Percentiles rank a stretch among this genome's conserved stretches.
phyloP scores from a whole-genome alignment of 2,329 filamentous ascomycete genomes.

The Pyrenophora tritici-repentis region DNA sequence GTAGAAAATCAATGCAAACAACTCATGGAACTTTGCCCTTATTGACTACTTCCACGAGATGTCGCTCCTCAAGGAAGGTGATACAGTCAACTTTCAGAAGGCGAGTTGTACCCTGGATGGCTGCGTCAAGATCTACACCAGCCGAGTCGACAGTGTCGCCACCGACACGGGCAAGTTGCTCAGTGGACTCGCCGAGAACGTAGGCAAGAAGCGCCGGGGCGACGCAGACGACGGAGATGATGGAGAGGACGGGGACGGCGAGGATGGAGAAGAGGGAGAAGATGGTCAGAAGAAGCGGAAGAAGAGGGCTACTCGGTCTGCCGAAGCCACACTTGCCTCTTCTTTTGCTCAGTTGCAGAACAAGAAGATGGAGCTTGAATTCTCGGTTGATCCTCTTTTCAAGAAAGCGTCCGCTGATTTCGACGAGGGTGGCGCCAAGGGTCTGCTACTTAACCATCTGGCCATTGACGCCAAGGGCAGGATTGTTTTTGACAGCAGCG shows the following conservation, averaged over 20 bases:
- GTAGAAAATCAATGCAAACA: conserved; percentile 83
- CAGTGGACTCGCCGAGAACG: conserved; percentile 88
- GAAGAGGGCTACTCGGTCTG: conserved; percentile 81
- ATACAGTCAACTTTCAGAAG: conserved; percentile 98
- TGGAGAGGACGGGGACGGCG: conserved; percentile 68
- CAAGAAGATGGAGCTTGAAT: conserved; percentile 97
- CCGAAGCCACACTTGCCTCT: conserved; percentile 89
- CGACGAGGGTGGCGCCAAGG: conserved; percentile 96
- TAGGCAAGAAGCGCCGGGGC: conserved; percentile 59
- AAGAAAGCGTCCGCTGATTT: conserved; percentile 99
- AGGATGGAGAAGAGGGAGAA: conserved; percentile 63
- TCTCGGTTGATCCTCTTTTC: conserved; percentile 96
- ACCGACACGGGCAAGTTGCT: conserved; percentile 95
- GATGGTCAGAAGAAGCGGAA: conserved; percentile 65
- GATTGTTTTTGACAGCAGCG: conserved; percentile 98
- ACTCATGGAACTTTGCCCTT: conserved; percentile 99
- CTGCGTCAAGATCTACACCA: conserved; percentile 99
- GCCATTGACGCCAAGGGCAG: conserved; percentile 89
- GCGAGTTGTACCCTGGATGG: conserved; percentile 96
- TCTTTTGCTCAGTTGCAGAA: conserved; percentile 87
- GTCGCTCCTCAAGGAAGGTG: conserved; percentile 93
- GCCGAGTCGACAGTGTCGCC: conserved; percentile 95
- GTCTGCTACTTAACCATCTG: conserved; percentile 91
- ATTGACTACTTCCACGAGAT: conserved; percentile 99
- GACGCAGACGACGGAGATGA: conserved; percentile 43